Conservation (phyloP, 2,329 filamentous ascomycete genomes). For the Lasiodiplodia sp. region DNA sequence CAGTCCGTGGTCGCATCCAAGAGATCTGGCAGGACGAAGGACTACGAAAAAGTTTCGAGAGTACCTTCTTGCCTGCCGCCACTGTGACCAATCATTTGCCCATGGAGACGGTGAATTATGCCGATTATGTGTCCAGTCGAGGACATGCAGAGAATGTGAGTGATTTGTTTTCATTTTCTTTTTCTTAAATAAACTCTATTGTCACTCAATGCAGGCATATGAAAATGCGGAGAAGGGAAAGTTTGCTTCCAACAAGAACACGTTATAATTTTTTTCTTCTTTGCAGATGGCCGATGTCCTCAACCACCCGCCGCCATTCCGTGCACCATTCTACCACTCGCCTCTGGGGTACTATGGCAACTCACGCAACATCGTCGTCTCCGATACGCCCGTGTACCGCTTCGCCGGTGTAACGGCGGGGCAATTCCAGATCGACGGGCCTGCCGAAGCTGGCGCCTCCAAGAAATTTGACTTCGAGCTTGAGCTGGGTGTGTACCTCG, state of each 20-base stretch:
- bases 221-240: not conserved
- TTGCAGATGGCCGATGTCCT: constrained; percentile 60
- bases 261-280: too few relatives aligned
- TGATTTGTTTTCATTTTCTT: not conserved
- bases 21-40: constrained; percentile 31
- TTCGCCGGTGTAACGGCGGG: constrained; percentile 37
- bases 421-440: constrained; percentile 49
- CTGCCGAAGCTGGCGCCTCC: constrained; percentile 57
- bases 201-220: too few relatives aligned
- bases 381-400: constrained; percentile 47
- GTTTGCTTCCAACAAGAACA: too few relatives aligned
- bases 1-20: constrained; percentile 47
- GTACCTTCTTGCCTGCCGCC: constrained; percentile 42
- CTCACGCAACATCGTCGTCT: constrained; percentile 60
- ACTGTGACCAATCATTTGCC: constrained; percentile 62
- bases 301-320: constrained; percentile 49
- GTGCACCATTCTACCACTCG: constrained; percentile 38
- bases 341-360: constrained; percentile 64
- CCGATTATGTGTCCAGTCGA: constrained; percentile 52
- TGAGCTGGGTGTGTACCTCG: constrained; percentile 57
- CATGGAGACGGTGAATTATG: constrained; percentile 63
- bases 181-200: not conserved
- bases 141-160: constrained; percentile 23
- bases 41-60: constrained; percentile 33
- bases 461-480: constrained; percentile 58